A percentile compares a stretch with the other conserved stretches of the same genome.
phyloP scores from a whole-genome alignment of 192 early-diverging fungal genomes.

The Mortierella alpina region DNA sequence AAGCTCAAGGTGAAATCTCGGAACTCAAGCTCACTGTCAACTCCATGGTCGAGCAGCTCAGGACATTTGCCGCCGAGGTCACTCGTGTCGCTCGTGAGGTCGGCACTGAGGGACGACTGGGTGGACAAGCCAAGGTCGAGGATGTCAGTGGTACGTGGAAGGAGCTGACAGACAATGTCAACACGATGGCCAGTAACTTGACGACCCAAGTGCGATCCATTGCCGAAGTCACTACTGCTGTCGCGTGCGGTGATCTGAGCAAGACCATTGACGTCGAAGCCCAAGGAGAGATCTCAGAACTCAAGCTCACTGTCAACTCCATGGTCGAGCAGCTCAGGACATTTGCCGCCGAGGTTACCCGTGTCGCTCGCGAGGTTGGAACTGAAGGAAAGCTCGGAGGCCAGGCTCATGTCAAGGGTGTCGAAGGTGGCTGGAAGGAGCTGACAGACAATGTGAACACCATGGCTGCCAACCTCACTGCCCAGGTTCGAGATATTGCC shows the following conservation, averaged over 20 bases:
- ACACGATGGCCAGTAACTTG: constrained; percentile 57
- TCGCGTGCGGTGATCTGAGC: constrained; percentile 19
- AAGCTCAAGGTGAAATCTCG: constrained; percentile 6
- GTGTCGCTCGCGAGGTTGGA: constrained; percentile 74
- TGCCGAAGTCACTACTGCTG: constrained; percentile 12
- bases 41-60: constrained; percentile 61
- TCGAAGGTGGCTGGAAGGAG: constrained; percentile 73
- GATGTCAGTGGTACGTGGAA: too few relatives aligned
- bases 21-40: constrained; percentile 43
- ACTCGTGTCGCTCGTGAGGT: constrained; percentile 72
- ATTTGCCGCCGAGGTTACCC: constrained; percentile 74
- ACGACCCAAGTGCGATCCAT: too few relatives aligned
- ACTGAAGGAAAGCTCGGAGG: constrained; percentile 76
- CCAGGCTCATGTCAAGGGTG: constrained; percentile 67
- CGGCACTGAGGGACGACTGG: constrained; percentile 68
- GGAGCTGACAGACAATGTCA: constrained; percentile 56
- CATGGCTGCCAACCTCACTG: constrained; percentile 74
- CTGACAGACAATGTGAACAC: constrained; percentile 72
- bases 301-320: constrained; percentile 38
- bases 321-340: constrained; percentile 62
- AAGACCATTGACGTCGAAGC: constrained; percentile 27
- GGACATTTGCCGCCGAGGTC: constrained; percentile 67
- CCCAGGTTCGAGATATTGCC: constrained; percentile 70
- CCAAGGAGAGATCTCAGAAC: constrained; percentile 21
- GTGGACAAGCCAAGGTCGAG: constrained; percentile 66